A percentile compares a stretch with the other conserved stretches of the same genome.
Conservation (phyloP, 2,329 filamentous ascomycete species). For the Cladophialophora carrionii region DNA sequence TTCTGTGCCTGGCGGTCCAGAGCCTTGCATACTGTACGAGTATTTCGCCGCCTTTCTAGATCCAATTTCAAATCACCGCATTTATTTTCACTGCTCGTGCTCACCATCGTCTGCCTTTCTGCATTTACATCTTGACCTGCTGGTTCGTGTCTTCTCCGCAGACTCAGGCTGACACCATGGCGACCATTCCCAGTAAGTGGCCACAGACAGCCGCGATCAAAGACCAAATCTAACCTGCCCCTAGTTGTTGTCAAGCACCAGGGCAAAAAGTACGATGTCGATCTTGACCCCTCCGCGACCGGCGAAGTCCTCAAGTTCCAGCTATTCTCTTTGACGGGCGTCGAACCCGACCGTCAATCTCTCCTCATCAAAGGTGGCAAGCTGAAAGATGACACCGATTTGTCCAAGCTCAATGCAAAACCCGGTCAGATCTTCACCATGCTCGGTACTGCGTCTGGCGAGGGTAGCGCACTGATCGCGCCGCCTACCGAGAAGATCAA, state of each 20-base stretch:
- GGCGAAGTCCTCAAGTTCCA: constrained; percentile 96
- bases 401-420: constrained; percentile 83
- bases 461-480: constrained; percentile 61
- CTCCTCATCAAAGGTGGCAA: constrained; percentile 91
- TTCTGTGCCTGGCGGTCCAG: constrained; percentile 13
- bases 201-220: neutral
- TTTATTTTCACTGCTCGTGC: constrained; percentile 11
- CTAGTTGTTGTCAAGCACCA: constrained; percentile 91
- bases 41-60: constrained; percentile 15
- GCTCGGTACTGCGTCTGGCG: constrained; percentile 79
- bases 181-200: constrained; percentile 58
- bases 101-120: neutral
- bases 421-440: constrained; percentile 88
- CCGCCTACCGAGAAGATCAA: constrained; percentile 70
- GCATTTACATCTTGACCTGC: neutral
- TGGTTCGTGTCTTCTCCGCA: neutral
- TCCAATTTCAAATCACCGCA: constrained; percentile 25
- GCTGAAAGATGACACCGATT: constrained; percentile 90
- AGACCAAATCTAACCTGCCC: constrained; percentile 24
- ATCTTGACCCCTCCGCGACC: constrained; percentile 79
- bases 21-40: constrained; percentile 10
- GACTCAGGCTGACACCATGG: constrained; percentile 50
- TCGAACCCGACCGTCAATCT: constrained; percentile 95
- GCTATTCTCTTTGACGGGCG: constrained; percentile 90
- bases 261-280: constrained; percentile 92